Conservation (phyloP, 2,329 filamentous ascomycete species). For the Akanthomyces uredinophilus region DNA sequence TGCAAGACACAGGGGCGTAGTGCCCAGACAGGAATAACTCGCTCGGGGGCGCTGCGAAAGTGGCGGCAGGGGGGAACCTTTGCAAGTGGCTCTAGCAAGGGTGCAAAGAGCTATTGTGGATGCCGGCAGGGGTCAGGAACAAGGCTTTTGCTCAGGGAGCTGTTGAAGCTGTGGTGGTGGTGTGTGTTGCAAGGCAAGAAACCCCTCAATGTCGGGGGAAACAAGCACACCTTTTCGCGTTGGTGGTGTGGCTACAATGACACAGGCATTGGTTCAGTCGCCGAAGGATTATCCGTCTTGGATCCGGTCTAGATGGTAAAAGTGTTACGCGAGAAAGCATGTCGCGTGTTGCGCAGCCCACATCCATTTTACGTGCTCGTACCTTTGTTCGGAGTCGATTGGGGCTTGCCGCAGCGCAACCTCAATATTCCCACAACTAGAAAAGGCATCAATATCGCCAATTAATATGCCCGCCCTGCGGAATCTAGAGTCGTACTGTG, state of each 20-base stretch:
- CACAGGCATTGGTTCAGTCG: neutral
- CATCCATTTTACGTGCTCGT: neutral
- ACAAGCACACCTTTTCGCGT: neutral
- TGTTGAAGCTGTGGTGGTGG: neutral
- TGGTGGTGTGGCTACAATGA: neutral
- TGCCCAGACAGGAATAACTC: constrained; percentile 10
- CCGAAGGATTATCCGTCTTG: neutral
- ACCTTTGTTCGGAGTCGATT: neutral
- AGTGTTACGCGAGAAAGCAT: neutral
- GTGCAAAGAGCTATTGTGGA: neutral
- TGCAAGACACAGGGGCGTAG: constrained; percentile 11
- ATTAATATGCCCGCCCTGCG: neutral
- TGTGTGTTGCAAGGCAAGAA: neutral
- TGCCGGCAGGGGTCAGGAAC: neutral
- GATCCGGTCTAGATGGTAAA: neutral
- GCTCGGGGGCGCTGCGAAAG: neutral
- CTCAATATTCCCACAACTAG: neutral
- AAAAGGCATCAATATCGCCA: neutral
- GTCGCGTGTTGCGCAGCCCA: neutral
- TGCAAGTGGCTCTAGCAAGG: neutral
- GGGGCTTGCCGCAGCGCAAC: neutral
- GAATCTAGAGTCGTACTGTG: neutral
- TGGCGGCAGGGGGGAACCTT: neutral
- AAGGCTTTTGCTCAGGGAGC: neutral
- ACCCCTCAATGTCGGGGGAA: neutral